Percentiles rank a stretch among this genome's conserved stretches.
These are phyloP conservation scores for Xylaria sp. DNA, from an alignment of 2,329 filamentous ascomycete genomes.

Conservation along the genomic window DNA sequence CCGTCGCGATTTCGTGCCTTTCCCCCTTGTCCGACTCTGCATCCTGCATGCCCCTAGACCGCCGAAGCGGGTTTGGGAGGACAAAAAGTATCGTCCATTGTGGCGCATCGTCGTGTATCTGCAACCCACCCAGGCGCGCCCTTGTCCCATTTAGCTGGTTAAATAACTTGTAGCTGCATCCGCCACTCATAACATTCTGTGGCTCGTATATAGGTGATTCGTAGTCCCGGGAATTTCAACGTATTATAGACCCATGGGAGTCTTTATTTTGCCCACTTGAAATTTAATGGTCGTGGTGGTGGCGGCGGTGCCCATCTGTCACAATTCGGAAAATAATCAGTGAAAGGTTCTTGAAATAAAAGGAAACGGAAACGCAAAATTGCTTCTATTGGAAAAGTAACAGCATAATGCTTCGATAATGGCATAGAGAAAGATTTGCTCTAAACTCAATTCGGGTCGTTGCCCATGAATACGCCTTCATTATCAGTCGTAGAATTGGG, in stretches of 20 bases:
- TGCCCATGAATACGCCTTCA: slow-evolving; percentile 34
- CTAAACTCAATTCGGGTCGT: slow-evolving; percentile 29
- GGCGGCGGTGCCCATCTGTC: slow-evolving; percentile 56
- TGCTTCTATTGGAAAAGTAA: slow-evolving; percentile 43
- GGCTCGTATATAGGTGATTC: slow-evolving; percentile 14
- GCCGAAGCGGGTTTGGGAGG: neutral
- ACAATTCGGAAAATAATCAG: slow-evolving; percentile 54
- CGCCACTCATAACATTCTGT: slow-evolving; percentile 14
- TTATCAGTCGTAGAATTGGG: slow-evolving; percentile 40
- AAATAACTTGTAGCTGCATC: neutral
- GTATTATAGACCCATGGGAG: neutral
- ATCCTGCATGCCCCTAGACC: slow-evolving; percentile 4
- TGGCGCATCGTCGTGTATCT: slow-evolving; percentile 13
- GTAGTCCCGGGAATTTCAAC: neutral
- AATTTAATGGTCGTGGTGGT: slow-evolving; percentile 46
- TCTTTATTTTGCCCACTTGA: slow-evolving; percentile 10
- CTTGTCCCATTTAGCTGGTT: slow-evolving; percentile 1
- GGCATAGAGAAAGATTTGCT: slow-evolving; percentile 36
- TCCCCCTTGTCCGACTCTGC: neutral
- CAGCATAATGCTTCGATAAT: slow-evolving; percentile 33
- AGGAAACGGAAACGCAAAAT: slow-evolving; percentile 36
- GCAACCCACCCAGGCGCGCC: neutral
- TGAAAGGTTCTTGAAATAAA: slow-evolving; percentile 44
- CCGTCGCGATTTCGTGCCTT: slow-evolving; percentile 5
- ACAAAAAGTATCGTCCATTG: neutral